Evolutionary conservation across 768 basidiomycete genomes (phyloP).

Genomic region (Leccinum subgranulosum): DNA sequence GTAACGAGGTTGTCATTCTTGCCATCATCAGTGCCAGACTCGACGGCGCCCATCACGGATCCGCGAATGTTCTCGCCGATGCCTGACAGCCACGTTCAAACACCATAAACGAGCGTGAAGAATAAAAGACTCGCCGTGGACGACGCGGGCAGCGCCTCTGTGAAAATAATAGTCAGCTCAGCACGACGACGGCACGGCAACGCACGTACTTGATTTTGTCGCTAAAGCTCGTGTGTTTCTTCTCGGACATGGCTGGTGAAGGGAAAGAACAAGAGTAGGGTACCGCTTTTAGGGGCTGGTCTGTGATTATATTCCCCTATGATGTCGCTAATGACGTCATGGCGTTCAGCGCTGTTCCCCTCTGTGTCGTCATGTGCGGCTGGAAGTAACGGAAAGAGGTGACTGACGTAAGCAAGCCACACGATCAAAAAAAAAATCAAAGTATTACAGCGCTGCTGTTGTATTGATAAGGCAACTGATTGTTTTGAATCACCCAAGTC

Average conservation of each 20-base stretch:
- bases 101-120: background rate
- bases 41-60: slow-evolving; percentile 38
- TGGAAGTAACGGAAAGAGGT: background rate
- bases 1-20: slow-evolving; percentile 35
- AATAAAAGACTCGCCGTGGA: slow-evolving; percentile 31
- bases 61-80: slow-evolving; percentile 46
- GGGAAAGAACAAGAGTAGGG: background rate
- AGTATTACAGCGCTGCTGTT: too few relatives aligned
- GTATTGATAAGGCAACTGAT: background rate
- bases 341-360: slow-evolving; percentile 1
- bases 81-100: slow-evolving; percentile 27
- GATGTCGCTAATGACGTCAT: slow-evolving; percentile 18
- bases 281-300: background rate
- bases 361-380: slow-evolving; percentile 14
- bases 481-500: too few relatives aligned
- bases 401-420: background rate
- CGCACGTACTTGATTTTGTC: slow-evolving; percentile 12
- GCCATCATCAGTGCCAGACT: slow-evolving; percentile 27
- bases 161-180: background rate
- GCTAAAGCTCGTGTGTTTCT: slow-evolving; percentile 3
- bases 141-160: slow-evolving; percentile 36
- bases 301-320: background rate
- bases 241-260: background rate
- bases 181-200: background rate
- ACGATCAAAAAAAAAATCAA: background rate